Evolutionary conservation across 2,329 filamentous ascomycete species (phyloP).

Genomic region (Aspergillus fischeri): DNA sequence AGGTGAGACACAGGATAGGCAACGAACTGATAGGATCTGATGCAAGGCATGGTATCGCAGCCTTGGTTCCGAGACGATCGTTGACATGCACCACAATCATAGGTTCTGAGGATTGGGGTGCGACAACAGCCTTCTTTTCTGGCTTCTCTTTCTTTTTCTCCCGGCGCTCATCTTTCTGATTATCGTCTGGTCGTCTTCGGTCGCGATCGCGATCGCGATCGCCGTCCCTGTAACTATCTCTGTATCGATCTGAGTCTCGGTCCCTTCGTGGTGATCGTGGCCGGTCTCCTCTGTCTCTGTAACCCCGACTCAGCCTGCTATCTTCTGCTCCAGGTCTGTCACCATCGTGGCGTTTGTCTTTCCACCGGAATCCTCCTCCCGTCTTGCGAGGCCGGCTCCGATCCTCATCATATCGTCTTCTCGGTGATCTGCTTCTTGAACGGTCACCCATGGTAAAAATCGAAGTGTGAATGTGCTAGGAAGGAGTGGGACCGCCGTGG

Average conservation of each 20-base stretch:
- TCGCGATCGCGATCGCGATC: conserved; percentile 17
- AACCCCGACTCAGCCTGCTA: conserved; percentile 51
- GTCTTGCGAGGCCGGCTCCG: conserved; percentile 39
- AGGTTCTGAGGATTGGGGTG: conserved; percentile 55
- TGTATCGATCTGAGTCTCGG: conserved; percentile 27
- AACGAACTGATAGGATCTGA: conserved; percentile 68
- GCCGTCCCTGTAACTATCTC: conserved; percentile 18
- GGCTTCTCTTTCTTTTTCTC: conserved; percentile 42
- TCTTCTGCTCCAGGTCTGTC: conserved; percentile 41
- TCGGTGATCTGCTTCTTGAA: conserved; percentile 43
- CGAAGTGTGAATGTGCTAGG: conserved; percentile 10
- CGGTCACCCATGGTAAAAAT: conserved; percentile 29
- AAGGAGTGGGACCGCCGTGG: conserved; percentile 13
- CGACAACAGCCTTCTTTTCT: conserved; percentile 34
- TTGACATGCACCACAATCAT: conserved; percentile 96
- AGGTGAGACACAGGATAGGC: background rate
- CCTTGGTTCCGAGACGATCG: conserved; percentile 93
- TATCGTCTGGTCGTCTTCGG: conserved; percentile 21
- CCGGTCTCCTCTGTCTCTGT: conserved; percentile 36
- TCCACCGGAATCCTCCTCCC: conserved; percentile 45
- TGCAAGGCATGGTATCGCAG: conserved; percentile 82
- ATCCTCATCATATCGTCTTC: conserved; percentile 30
- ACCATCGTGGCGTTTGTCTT: conserved; percentile 47
- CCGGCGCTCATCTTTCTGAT: conserved; percentile 23
- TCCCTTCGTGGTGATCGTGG: conserved; percentile 35